These are phyloP conservation scores for Panaeolus papilionaceus DNA, from an alignment of 768 basidiomycete species.

Conservation along the genomic window DNA sequence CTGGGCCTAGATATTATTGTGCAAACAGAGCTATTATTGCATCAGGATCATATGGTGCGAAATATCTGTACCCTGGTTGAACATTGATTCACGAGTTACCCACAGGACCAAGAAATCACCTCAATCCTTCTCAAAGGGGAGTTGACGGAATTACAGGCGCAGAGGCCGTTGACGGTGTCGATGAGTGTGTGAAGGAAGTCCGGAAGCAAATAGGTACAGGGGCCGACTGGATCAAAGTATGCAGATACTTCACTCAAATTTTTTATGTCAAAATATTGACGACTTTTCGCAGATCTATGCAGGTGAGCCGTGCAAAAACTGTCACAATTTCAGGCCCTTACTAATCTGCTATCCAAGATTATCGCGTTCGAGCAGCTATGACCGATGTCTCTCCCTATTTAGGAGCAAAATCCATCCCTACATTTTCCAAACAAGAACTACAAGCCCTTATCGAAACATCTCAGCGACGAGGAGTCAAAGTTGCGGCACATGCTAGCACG, in stretches of 20 bases:
- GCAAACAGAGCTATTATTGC: slow-evolving; percentile 64
- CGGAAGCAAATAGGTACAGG: slow-evolving; percentile 68
- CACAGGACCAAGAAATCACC: slow-evolving; percentile 59
- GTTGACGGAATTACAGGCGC: slow-evolving; percentile 64
- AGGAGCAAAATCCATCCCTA: slow-evolving; percentile 41
- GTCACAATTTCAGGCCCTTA: slow-evolving; percentile 7
- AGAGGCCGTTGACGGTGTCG: slow-evolving; percentile 62
- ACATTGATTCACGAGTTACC: not conserved
- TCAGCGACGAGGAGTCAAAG: slow-evolving; percentile 57
- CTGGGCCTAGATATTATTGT: slow-evolving; percentile 70
- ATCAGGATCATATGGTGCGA: slow-evolving; percentile 64
- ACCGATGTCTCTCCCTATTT: slow-evolving; percentile 43
- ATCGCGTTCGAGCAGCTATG: slow-evolving; percentile 55
- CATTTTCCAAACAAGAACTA: slow-evolving; percentile 54
- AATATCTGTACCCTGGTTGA: slow-evolving; percentile 18
- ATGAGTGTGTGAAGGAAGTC: slow-evolving; percentile 60
- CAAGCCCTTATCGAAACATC: slow-evolving; percentile 56
- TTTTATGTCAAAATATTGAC: slow-evolving; percentile 16
- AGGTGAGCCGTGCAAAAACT: slow-evolving; percentile 37
- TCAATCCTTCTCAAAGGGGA: slow-evolving; percentile 53
- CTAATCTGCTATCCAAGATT: slow-evolving; percentile 44
- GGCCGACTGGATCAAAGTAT: slow-evolving; percentile 72
- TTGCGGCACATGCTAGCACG: slow-evolving; percentile 59
- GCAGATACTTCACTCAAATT: slow-evolving; percentile 11
- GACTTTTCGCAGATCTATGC: slow-evolving; percentile 54